Base-by-base conservation (phyloP, 2,329 filamentous ascomycete genomes). In the Cytospora mali region DNA sequence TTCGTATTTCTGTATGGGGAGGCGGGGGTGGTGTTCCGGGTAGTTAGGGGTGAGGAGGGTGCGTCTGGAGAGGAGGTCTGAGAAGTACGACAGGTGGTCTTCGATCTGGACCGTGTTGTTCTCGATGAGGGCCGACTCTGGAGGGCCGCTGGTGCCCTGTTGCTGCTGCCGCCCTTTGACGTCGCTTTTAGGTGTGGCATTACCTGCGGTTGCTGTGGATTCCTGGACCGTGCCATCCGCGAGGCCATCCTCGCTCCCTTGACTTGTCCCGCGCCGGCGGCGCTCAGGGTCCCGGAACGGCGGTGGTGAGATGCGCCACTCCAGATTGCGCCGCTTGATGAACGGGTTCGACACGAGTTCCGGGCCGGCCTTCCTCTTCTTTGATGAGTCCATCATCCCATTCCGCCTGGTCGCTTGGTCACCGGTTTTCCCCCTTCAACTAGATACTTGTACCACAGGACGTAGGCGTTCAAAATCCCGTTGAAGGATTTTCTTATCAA, bases 301-400 rank as follows among this genome's bases (percentile, higher is more conserved):
- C 16, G 62, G 62, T 51, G 62, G 57, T 7, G 61, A 64, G 51
- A 62, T 51, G 16, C 59, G 55, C 80, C 79, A 82, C 67, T 75
- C 66, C 6, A 80, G 72, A 64, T 82, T 81, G 25, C 72, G 72
- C 65, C 76, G 79, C 69, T 82, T 82, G 65, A 81, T 75, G 63
- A 80, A 78, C 0, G 80, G 79, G 56, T 81, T 81, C 2, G 75
- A 65, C 10, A 81, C 76, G 56, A 81, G 68, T 25, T 69, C 66
- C 2, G 74, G 73, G 59, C 73, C 75, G 35, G 50, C 31, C n/a
- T 31, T 55, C 29, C 54, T 28, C 62, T 61, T 23, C 67, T 25
- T 42, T 11, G 35, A n/a, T 10, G 42, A 33, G 33, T 42, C 11
- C 29, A 48, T 49, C 10, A 18, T 25, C 11, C 69, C 23, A 74